Evolutionary conservation across 1,284 basidiomycete genomes (phyloP).

Genomic region (Cystobasidium sp.): DNA sequence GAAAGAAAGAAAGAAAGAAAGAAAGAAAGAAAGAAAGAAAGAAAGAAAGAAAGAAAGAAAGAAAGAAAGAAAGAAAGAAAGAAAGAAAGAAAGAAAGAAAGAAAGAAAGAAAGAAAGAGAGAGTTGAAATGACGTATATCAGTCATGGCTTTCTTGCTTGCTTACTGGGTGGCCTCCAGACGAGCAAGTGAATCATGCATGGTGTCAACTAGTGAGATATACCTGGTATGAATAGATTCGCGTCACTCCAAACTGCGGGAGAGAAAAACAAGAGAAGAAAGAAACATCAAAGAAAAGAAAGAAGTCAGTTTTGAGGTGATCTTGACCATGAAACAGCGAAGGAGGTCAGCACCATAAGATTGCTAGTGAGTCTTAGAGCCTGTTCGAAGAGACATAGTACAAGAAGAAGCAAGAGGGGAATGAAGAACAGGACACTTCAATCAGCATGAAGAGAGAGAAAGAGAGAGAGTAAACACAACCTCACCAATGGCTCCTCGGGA

Average conservation of each 20-base stretch:
- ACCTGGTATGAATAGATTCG: slow-evolving; percentile 42
- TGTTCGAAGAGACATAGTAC: neutral
- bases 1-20: no score
- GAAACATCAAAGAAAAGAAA: neutral
- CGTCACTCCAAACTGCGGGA: slow-evolving; percentile 34
- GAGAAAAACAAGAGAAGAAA: neutral
- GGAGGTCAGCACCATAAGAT: slow-evolving; percentile 28
- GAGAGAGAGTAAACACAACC: neutral
- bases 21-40: no score
- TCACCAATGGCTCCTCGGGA: slow-evolving; percentile 51
- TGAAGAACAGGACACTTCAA: neutral
- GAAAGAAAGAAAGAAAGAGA: no score
- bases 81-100: no score
- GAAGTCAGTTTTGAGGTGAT: neutral
- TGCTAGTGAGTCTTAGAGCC: slow-evolving; percentile 42
- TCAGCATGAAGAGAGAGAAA: neutral
- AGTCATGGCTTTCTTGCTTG: no score
- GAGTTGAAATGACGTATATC: no score
- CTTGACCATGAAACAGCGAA: neutral
- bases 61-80: no score
- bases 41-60: no score
- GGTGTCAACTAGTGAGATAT: neutral
- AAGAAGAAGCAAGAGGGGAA: neutral
- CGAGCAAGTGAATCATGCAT: neutral
- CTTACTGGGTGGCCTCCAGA: no score